Base-by-base conservation (phyloP, 345 rosid genomes). In the Hypericum perforatum region DNA sequence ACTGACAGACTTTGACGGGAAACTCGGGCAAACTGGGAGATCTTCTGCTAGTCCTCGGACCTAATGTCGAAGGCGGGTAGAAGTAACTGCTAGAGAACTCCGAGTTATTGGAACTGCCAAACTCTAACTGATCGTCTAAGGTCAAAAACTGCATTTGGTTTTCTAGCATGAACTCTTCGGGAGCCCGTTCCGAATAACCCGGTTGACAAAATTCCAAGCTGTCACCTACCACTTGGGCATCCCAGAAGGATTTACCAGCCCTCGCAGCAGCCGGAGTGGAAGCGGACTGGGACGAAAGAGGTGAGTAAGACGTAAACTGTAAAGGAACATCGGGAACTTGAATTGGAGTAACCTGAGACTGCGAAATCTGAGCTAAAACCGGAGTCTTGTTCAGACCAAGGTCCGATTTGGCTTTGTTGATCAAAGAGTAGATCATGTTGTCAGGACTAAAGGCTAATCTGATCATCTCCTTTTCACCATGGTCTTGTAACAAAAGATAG, bases 11-110 rank as follows among this genome's bases (percentile, higher is more conserved):
- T 73, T 86, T 94, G 11, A 82, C 79, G 1, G 95, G 89, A 58
- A 83, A 83, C 43, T 82, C 94, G 0, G 94, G 90, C 75, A 85
- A 63, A 62, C 94, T 85, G 0, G 95, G 89, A 15, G 94, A 90
- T 72, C 85, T 76, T 41, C 86, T 70, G 49, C 78, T 79, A 10
- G 70, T 64, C 67, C 85, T 78, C 37, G 66, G 76, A 50, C 76
- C 72, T 47, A 73, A 54, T 39, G 67, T 59, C 41, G 69, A 77
- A 16, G 80, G 85, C 0, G 70, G 76, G 52, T 74, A 69, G 41
- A 69, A 68, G 70, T 74, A 76, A 41, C 61, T 77, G 53, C 57
- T 64, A 11, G 78, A 67, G 45, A 80, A 72, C 13, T 82, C 86
- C 5, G 85, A 66, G 55, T 56, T 60, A 40, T 41, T 57, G 1